Base-by-base conservation (phyloP, 228 moss, liverwort and hornwort genomes). In the Sphagnum magellanicum region DNA sequence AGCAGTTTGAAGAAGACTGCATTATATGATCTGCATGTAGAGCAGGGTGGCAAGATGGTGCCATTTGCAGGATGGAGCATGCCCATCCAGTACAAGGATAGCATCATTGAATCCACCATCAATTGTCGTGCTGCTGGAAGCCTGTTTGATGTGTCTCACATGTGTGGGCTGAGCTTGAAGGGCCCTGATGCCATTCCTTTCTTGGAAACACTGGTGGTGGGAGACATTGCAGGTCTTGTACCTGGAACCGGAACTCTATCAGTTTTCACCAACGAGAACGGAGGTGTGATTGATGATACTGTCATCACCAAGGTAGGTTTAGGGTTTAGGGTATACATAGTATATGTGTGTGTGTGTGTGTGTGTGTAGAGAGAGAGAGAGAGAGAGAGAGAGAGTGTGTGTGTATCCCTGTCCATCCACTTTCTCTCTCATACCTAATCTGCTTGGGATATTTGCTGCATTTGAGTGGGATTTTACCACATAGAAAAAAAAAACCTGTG, bases 31-130 rank as follows among this genome's bases (percentile, higher is more conserved):
- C 89, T 77, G 46, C 97, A 98, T 53, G 85, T 93, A 57, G 93
- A 98, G 84, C 68, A 98, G 48, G 97, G 97, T 49, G 97, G 97
- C 61, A 98, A 89, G 81, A 92, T 98, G 97, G 97, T 98, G 60
- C 97, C 97, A 8, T 98, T 98, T 68, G 97, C 97, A 0, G 97
- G 97, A 1, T 98, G 97, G 97, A 84, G 68, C 72, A 98, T 98
- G 97, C 98, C 98, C 48, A 98, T 98, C 50, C 98, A 98, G 75
- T 98, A 98, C 82, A 90, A 90, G 78, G 98, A 98, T 69, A 91
- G 90, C 11, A 98, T 98, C 70, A 98, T 98, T 90, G 98, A 98
- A 0, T 88, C 98, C 73, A 98, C 98, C 51, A 77, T 48, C 67
- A 80, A 98, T 81, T 98, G 98, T 86, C 88, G 98, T 66, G 52